Evolutionary conservation across 176 grass and related monocot species (phyloP).

Genomic region (maize (Zea mays)): DNA sequence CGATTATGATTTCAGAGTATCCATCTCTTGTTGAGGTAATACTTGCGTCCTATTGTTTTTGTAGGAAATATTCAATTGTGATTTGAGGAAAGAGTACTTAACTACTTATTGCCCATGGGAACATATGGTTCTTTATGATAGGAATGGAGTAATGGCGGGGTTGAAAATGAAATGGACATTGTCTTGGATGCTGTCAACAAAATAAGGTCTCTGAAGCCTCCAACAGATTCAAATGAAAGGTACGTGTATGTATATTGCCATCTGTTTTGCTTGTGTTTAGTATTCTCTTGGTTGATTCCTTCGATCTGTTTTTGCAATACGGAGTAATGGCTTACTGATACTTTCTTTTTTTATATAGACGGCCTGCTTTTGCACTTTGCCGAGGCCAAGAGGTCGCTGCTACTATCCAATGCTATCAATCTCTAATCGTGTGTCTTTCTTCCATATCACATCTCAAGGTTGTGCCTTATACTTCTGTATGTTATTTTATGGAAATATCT

Average conservation of each 20-base stretch:
- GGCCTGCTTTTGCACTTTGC: conserved; percentile 69
- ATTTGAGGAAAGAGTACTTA: neutral
- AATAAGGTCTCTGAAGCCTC: conserved; percentile 64
- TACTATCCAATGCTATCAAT: conserved; percentile 57
- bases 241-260: neutral
- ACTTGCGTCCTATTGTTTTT: neutral
- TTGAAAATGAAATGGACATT: conserved; percentile 74
- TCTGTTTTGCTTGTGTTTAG: neutral
- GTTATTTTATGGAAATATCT: neutral
- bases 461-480: neutral
- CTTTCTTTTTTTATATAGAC: conserved; percentile 22
- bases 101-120: conserved; percentile 32
- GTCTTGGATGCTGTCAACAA: conserved; percentile 66
- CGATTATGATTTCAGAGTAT: conserved; percentile 90
- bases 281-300: conserved; percentile 22
- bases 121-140: conserved; percentile 37
- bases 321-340: neutral
- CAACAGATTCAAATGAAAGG: conserved; percentile 75
- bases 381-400: conserved; percentile 40
- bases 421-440: conserved; percentile 61
- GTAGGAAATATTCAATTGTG: neutral
- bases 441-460: conserved; percentile 75
- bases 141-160: conserved; percentile 69
- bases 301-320: conserved; percentile 10
- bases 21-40: conserved; percentile 72